Base-by-base conservation (phyloP, 2,329 filamentous ascomycete species). In the Colletotrichum limetticola region DNA sequence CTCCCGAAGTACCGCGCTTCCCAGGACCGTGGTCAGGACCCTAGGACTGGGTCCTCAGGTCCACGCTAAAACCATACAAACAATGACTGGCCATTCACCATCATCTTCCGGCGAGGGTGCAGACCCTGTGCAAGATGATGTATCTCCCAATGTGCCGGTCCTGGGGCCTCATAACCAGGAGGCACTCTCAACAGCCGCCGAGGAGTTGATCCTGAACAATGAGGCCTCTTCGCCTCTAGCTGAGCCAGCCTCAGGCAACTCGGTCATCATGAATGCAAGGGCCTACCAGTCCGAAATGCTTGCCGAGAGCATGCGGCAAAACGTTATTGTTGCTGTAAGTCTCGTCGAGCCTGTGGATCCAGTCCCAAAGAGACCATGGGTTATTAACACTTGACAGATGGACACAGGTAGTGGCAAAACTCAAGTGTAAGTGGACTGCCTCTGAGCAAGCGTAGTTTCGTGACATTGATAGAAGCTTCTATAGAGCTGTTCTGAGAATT, bases 331-430 rank as follows among this genome's bases (percentile, higher is more conserved):
- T 66, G 90, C 90, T 30, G 92, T 94, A 83, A 74, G 86, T 81
- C 12, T 30, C 30, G 24, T 24, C 37, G 12, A 22, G 6, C 19
- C 52, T 42, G 52, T 24, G 5, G 12, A 30, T 3, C 26, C 7
- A 42, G 9, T 19, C 22, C 16, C 7, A 8, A 12, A 57, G 26
- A 32, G 24, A 30, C 7, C 12, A 14, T 55, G n/a, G 35, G 53
- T 68, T 62, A 67, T 26, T 66, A 62, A 55, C 58, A 52, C 35
- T 71, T 74, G 24, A 24, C 74, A 93, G 92, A 95, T 95, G 93
- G 93, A 94, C 74, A 95, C 93, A 0, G 93, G 93, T 1, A 94
- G 90, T 75, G 93, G 93, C 2, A 95, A 95, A 80, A 95, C 93
- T 3, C 91, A 93, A 75, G 89, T 95, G 92, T 94, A 87, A 82